Conservation (phyloP, 1,284 basidiomycete species). For the Cronartium quercuum region DNA sequence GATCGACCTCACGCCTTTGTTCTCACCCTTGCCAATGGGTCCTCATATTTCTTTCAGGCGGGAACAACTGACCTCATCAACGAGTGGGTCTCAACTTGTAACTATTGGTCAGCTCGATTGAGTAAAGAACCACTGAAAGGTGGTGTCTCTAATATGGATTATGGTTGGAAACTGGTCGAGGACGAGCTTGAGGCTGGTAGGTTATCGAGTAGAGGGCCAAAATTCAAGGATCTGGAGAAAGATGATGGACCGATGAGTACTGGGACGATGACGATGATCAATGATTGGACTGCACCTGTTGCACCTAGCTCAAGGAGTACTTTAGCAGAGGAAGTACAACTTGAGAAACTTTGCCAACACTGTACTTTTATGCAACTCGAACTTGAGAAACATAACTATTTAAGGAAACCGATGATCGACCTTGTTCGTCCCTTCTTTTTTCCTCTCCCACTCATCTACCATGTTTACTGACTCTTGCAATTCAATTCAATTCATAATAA, state of each 20-base stretch:
- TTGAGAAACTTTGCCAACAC: slow-evolving; percentile 76
- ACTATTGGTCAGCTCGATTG: slow-evolving; percentile 92
- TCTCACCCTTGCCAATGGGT: slow-evolving; percentile 78
- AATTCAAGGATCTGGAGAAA: slow-evolving; percentile 49
- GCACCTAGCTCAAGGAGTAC: slow-evolving; percentile 72
- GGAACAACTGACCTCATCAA: slow-evolving; percentile 94
- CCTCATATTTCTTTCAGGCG: slow-evolving; percentile 91
- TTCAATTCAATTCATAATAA: background rate
- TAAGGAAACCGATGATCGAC: slow-evolving; percentile 73
- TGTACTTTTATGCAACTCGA: slow-evolving; percentile 69
- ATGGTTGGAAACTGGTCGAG: slow-evolving; percentile 81
- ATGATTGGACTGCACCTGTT: slow-evolving; percentile 88
- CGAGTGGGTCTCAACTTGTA: slow-evolving; percentile 97
- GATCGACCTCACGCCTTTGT: slow-evolving; percentile 90
- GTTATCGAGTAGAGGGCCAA: background rate
- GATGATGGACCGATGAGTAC: slow-evolving; percentile 54
- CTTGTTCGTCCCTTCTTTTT: slow-evolving; percentile 55
- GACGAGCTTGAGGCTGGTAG: slow-evolving; percentile 49
- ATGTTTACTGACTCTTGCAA: too few species aligned
- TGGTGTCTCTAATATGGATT: slow-evolving; percentile 97
- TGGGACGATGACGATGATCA: slow-evolving; percentile 61
- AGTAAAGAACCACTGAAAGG: slow-evolving; percentile 89
- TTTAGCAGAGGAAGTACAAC: slow-evolving; percentile 84
- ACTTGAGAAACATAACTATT: slow-evolving; percentile 71
- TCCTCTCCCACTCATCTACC: background rate